Percentiles rank a stretch among this genome's conserved stretches.
phyloP scores from a whole-genome alignment of 2,329 filamentous ascomycete species.

The Zarea fungicola region DNA sequence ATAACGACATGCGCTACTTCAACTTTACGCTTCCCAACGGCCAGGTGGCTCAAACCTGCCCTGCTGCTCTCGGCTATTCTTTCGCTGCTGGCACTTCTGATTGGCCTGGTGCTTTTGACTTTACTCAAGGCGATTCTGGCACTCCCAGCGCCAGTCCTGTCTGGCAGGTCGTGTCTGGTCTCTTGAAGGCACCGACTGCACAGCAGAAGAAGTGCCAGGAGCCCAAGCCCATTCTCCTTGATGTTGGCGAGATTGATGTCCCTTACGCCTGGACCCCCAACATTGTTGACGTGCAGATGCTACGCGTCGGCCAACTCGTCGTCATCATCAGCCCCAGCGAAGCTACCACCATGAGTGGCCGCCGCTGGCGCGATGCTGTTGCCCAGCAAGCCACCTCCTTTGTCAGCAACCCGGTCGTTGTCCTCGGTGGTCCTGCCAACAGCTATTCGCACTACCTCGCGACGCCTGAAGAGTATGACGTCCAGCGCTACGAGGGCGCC shows the following conservation, averaged over 20 bases:
- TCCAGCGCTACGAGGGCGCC: slow-evolving; percentile 90
- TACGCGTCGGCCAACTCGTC: slow-evolving; percentile 78
- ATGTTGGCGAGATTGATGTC: slow-evolving; percentile 71
- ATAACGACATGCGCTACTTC: slow-evolving; percentile 74
- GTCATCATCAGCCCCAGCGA: slow-evolving; percentile 84
- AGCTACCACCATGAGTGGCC: slow-evolving; percentile 86
- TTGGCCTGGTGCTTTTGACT: slow-evolving; percentile 86
- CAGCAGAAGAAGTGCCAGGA: slow-evolving; percentile 71
- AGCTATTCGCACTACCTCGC: slow-evolving; percentile 81
- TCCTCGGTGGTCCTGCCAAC: slow-evolving; percentile 85
- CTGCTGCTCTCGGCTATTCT: slow-evolving; percentile 82
- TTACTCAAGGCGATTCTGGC: slow-evolving; percentile 77
- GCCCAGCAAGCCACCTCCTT: slow-evolving; percentile 44
- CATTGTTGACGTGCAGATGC: slow-evolving; percentile 79
- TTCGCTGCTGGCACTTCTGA: slow-evolving; percentile 93
- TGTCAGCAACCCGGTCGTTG: slow-evolving; percentile 60
- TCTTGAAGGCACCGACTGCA: slow-evolving; percentile 64
- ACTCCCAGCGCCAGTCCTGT: slow-evolving; percentile 66
- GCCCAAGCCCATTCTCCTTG: slow-evolving; percentile 79
- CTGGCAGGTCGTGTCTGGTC: slow-evolving; percentile 69
- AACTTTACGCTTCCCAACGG: slow-evolving; percentile 71
- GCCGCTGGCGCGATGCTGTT: slow-evolving; percentile 76
- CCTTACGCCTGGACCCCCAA: slow-evolving; percentile 91
- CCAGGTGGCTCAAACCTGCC: slow-evolving; percentile 66
- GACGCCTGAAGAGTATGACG: slow-evolving; percentile 72